Evolutionary conservation across 1,139 yeast genomes (phyloP).

Genomic region (Debaryomyces nepalensis): DNA sequence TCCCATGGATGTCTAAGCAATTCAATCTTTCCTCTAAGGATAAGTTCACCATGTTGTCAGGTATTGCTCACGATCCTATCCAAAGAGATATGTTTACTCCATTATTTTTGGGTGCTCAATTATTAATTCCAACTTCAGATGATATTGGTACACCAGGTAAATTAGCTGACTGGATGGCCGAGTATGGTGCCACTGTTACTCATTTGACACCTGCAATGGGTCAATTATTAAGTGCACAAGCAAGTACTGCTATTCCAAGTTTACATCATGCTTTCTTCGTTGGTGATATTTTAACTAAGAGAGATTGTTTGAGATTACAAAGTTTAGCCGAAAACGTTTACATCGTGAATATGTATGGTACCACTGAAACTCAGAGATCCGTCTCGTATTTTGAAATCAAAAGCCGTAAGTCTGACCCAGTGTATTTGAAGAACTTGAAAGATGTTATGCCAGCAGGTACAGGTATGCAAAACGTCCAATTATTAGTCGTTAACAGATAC

Average conservation of each 20-base stretch:
- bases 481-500: conserved; percentile 88
- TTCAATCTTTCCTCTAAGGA: conserved; percentile 80
- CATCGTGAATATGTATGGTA: conserved; percentile 98
- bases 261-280: conserved; percentile 97
- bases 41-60: conserved; percentile 94
- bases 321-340: conserved; percentile 85
- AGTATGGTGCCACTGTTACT: conserved; percentile 90
- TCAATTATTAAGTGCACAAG: conserved; percentile 93
- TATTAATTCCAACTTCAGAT: conserved; percentile 92
- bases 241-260: conserved; percentile 82
- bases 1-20: conserved; percentile 96
- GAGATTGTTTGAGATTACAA: conserved; percentile 93
- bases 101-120: conserved; percentile 88
- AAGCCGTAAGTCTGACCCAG: conserved; percentile 68
- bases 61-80: conserved; percentile 98
- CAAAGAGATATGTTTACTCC: conserved; percentile 99
- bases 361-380: conserved; percentile 98
- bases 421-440: conserved; percentile 80
- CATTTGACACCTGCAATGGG: conserved; percentile 99
- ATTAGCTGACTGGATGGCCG: conserved; percentile 96
- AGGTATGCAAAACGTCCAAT: conserved; percentile 95
- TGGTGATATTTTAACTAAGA: conserved; percentile 94
- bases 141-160: conserved; percentile 99
- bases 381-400: conserved; percentile 92
- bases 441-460: conserved; percentile 98